Base-by-base conservation (phyloP, 2,329 filamentous ascomycete genomes). In the Didymella lethalis region DNA sequence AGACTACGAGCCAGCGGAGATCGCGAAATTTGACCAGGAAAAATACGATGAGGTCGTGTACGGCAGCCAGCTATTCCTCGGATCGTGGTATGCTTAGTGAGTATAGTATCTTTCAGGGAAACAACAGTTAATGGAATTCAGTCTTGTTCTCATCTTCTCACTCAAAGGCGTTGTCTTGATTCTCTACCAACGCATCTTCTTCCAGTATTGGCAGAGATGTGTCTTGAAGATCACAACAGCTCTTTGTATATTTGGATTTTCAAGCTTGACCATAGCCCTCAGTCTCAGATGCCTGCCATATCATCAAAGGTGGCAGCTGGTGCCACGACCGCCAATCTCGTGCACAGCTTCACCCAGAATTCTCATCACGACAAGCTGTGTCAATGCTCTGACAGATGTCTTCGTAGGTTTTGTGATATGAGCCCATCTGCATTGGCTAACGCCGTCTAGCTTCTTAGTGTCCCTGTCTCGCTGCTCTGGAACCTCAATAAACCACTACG, bases 121-220 rank as follows among this genome's bases (percentile, higher is more conserved):
- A 6, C 7, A 3, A 25, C 18, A 26, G 16, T 31, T 55, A 26
- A 57, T 18, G 7, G 3, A 1, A 1, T 12, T 4, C 12, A 62
- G 59, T 12, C 23, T 59, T 14, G 48, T 62, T 2, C 54, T 61
- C 25, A 38, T 64, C 11, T 64, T 64, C 49, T 53, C 57, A 2
- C 49, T 64, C 16, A 64, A 64, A 38, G 63, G 50, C 12, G 55
- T 64, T n/a, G 63, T 64, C 3, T 46, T 64, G 48, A 46, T 64
- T 3, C 36, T 64, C 0, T 64, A 64, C 29, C 51, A 46, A 25
- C 60, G 60, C 14, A 62, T 64, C 14, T 62, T 59, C 25, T 53
- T 46, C 38, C 44, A 59, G 8, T 14, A 14, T 7, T 64, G 63
- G 60, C 63, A 64, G 40, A 59, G 38, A 10, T 54, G 32, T 38